phyloP scores from a whole-genome alignment of 257 asterid genomes.

The Thymus mandschuricus region DNA sequence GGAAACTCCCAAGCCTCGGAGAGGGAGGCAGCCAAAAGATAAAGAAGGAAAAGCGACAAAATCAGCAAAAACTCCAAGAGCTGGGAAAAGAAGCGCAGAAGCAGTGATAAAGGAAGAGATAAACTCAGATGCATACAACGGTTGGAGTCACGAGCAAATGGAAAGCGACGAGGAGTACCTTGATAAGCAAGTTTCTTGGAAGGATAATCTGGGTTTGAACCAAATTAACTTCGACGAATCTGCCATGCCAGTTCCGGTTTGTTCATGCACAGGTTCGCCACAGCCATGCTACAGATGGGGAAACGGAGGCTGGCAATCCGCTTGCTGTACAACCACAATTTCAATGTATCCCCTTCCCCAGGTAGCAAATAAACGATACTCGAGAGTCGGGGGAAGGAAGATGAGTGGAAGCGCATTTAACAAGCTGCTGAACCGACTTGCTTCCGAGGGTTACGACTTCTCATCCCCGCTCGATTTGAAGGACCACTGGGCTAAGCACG shows the following conservation, averaged over 20 bases:
- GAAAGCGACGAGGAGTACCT: constrained; percentile 58
- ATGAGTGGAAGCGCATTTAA: constrained; percentile 87
- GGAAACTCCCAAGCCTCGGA: constrained; percentile 53
- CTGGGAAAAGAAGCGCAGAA: constrained; percentile 57
- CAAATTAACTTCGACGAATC: constrained; percentile 80
- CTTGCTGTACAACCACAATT: constrained; percentile 84
- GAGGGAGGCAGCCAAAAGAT: constrained; percentile 60
- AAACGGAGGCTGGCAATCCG: constrained; percentile 93
- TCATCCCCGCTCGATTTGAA: constrained; percentile 82
- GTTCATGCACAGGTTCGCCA: constrained; percentile 90
- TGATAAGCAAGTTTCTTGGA: constrained; percentile 68
- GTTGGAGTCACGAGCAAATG: constrained; percentile 50
- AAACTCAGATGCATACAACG: constrained; percentile 40
- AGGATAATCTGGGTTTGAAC: constrained; percentile 73
- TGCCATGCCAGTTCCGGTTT: constrained; percentile 89
- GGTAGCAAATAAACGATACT: constrained; percentile 74
- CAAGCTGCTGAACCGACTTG: constrained; percentile 81
- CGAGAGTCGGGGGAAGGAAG: constrained; percentile 87
- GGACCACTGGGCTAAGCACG: constrained; percentile 94
- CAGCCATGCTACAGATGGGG: constrained; percentile 98
- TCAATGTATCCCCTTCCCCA: constrained; percentile 93
- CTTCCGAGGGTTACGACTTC: constrained; percentile 71
- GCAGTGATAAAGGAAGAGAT: constrained; percentile 45
- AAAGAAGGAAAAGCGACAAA: constrained; percentile 54
- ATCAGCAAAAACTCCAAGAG: constrained; percentile 48